Percentiles rank a stretch among this genome's conserved stretches.
phyloP scores from a whole-genome alignment of 768 basidiomycete genomes.

The Clitopilus hobsonii region DNA sequence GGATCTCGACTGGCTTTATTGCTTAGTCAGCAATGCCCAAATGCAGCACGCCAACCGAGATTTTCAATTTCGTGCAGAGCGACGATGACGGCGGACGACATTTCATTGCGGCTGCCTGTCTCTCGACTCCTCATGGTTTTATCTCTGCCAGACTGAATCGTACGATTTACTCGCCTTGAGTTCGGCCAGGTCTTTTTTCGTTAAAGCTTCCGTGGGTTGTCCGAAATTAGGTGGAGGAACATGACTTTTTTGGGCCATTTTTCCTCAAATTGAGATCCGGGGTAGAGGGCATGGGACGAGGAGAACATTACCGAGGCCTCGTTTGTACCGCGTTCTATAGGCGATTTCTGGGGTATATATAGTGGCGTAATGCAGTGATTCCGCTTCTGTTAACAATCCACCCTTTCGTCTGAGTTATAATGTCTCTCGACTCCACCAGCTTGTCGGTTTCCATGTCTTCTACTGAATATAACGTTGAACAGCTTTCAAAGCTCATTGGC shows the following conservation, averaged over 20 bases:
- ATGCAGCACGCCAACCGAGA: constrained; percentile 6
- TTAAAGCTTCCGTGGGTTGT: constrained; percentile 39
- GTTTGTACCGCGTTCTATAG: neutral
- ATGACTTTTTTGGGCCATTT: constrained; percentile 21
- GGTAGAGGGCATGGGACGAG: neutral
- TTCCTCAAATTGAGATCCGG: constrained; percentile 8
- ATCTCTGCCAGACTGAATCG: constrained; percentile 61
- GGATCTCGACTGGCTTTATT: constrained; percentile 5
- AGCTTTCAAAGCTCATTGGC: neutral
- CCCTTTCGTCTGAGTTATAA: neutral
- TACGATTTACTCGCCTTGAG: constrained; percentile 65
- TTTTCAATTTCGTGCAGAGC: constrained; percentile 42
- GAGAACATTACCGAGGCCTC: neutral
- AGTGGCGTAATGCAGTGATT: too few species aligned
- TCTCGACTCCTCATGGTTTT: constrained; percentile 55
- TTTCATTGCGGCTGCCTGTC: constrained; percentile 52
- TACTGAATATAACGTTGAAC: neutral
- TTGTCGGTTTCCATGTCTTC: neutral
- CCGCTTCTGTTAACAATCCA: neutral
- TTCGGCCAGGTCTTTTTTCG: constrained; percentile 55
- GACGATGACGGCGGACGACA: constrained; percentile 73
- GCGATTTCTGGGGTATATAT: neutral
- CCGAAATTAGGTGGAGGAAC: constrained; percentile 83
- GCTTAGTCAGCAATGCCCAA: constrained; percentile 41
- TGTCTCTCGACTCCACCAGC: neutral